Evolutionary conservation across 2,329 filamentous ascomycete genomes (phyloP).

Genomic region (Thelonectria discophora): DNA sequence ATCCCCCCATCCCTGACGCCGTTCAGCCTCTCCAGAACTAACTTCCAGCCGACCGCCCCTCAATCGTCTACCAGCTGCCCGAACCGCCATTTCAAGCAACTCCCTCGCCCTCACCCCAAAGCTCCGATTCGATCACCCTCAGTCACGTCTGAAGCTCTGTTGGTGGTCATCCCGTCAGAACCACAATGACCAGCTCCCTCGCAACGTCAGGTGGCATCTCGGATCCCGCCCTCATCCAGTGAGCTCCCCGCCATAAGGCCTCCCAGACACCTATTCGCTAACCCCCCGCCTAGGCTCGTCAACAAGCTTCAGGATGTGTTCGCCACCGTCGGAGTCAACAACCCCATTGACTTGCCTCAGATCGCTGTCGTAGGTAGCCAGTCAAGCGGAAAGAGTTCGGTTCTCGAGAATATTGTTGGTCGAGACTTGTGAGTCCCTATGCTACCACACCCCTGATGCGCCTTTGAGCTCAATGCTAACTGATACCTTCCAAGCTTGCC

Average conservation of each 20-base stretch:
- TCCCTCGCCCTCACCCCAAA: constrained; percentile 26
- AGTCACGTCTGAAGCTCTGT: constrained; percentile 22
- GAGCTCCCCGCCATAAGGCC: constrained; percentile 38
- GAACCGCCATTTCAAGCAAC: constrained; percentile 13
- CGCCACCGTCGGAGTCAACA: constrained; percentile 97
- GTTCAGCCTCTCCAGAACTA: constrained; percentile 29
- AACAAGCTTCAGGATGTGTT: constrained; percentile 99
- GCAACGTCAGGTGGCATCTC: constrained; percentile 67
- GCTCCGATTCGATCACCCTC: constrained; percentile 25
- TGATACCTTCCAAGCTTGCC: constrained; percentile 72
- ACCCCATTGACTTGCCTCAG: constrained; percentile 98
- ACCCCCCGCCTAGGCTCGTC: constrained; percentile 70
- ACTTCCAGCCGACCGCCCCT: constrained; percentile 37
- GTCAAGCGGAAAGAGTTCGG: constrained; percentile 99
- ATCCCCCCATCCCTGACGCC: constrained; percentile 10
- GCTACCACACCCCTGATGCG: constrained; percentile 21
- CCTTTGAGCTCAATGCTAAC: constrained; percentile 27
- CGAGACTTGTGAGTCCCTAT: constrained; percentile 86
- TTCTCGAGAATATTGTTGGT: constrained; percentile 98
- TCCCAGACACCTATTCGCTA: constrained; percentile 24
- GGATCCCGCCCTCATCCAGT: constrained; percentile 74
- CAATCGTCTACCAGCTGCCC: constrained; percentile 9
- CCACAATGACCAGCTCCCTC: constrained; percentile 50
- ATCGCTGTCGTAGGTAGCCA: constrained; percentile 98
- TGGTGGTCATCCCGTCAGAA: constrained; percentile 23